Evolutionary conservation across 2,329 filamentous ascomycete species (phyloP), one percentile per base, ranked within the genome.

Genomic region (Ustilaginoidea virens): DNA sequence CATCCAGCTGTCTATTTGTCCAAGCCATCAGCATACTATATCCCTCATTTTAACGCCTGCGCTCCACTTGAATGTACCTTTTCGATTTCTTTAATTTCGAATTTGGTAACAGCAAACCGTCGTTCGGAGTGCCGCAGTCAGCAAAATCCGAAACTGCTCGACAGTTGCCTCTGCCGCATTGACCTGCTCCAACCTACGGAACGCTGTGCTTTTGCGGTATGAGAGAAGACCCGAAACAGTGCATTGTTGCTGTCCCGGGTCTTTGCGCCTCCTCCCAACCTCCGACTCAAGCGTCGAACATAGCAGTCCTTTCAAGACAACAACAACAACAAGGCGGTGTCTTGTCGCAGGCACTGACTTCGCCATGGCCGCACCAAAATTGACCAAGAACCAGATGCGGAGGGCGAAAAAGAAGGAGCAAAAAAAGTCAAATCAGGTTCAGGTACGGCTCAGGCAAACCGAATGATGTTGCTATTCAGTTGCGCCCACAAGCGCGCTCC

Each of bases 381-480:
- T 79, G 62, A 85, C 79, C 52, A 96, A 94, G 64, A 94, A 94
- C 57, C 83, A 92, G 58, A 77, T 86, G 63, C 73, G 85, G 52
- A 75, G 87, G 52, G 80, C 83, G 27, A 86, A 87, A 64, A 93
- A 90, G 70, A 94, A 93, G 74, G 80, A 83, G 45, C 73, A 82
- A 49, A 92, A 92, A 60, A 74, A 74, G 46, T 56, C 70, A 39
- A 59, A 66, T 40, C 58, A 66, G 29, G 58, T 68, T 51, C 60
- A 73, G 43, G 69, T 71, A 31, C n/a, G n/a, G n/a, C n/a, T n/a
- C n/a, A n/a, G n/a, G n/a, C n/a, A n/a, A n/a, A n/a, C n/a, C n/a
- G n/a, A n/a, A n/a, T n/a, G n/a, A n/a, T n/a, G n/a, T n/a, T n/a
- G n/a, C n/a, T n/a, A n/a, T n/a, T n/a, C n/a, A n/a, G n/a, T n/a